These are phyloP conservation scores for Silene coronaria DNA, from an alignment of 179 eudicot species.

Conservation along the genomic window DNA sequence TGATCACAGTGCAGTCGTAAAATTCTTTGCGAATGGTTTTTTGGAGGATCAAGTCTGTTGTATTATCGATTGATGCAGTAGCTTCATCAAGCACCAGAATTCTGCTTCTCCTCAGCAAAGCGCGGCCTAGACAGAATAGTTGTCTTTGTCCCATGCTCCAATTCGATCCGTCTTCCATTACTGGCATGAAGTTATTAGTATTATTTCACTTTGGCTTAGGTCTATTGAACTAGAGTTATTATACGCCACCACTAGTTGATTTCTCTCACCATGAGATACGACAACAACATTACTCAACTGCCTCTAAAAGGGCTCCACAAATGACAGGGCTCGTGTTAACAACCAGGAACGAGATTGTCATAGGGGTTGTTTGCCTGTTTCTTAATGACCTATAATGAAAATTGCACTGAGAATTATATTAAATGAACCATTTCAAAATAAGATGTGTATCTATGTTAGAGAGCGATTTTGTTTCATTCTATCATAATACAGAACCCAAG, in stretches of 20 bases:
- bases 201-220: background rate
- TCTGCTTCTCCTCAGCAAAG: conserved; percentile 59
- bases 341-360: background rate
- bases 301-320: background rate
- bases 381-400: too few relatives aligned
- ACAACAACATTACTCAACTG: background rate
- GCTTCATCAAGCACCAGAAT: conserved; percentile 80
- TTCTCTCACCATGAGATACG: too few relatives aligned
- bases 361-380: too few relatives aligned
- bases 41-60: conserved; percentile 64
- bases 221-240: background rate
- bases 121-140: conserved; percentile 71
- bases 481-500: too few relatives aligned
- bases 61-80: conserved; percentile 71
- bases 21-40: conserved; percentile 64
- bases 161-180: conserved; percentile 67
- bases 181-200: conserved; percentile 24
- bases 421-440: too few relatives aligned
- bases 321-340: background rate
- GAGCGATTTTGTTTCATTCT: too few relatives aligned
- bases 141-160: conserved; percentile 95
- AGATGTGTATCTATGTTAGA: too few relatives aligned
- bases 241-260: too few relatives aligned
- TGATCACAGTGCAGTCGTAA: conserved; percentile 66
- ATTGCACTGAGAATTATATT: too few relatives aligned